Conservation (phyloP, 257 asterid genomes). For the Solanum bulbocastanum region DNA sequence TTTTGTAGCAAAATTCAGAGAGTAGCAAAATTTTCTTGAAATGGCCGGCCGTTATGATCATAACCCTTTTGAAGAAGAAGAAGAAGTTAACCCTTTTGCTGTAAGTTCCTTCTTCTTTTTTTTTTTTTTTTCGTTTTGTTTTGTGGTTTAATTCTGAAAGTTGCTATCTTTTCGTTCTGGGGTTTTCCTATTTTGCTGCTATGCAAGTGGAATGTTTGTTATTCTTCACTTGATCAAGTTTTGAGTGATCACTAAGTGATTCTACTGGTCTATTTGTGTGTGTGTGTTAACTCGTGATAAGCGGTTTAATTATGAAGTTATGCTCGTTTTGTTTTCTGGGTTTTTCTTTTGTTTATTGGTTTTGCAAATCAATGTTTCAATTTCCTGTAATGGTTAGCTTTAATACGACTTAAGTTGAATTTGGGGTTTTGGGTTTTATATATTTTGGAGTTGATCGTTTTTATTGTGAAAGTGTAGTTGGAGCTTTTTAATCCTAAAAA, state of each 20-base stretch:
- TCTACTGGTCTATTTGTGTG: neutral
- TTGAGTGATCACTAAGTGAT: neutral
- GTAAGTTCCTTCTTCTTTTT: neutral
- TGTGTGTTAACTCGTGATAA: neutral
- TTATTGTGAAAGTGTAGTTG: neutral
- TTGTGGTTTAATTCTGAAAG: neutral
- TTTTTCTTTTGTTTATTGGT: neutral
- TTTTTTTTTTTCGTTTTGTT: neutral
- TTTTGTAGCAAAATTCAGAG: neutral
- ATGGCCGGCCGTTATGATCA: conserved; percentile 4
- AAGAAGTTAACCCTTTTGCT: conserved; percentile 14
- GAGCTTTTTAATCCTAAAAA: neutral
- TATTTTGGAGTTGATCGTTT: neutral
- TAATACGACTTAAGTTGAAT: neutral
- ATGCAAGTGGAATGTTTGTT: neutral
- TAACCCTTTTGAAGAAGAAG: conserved; percentile 14
- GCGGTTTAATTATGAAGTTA: neutral
- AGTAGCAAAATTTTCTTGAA: neutral
- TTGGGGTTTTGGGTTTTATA: neutral
- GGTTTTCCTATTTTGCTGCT: neutral
- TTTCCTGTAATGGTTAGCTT: neutral
- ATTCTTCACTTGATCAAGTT: neutral
- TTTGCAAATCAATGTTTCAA: neutral
- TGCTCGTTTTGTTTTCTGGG: neutral
- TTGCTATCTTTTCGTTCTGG: neutral